A percentile compares a stretch with the other conserved stretches of the same genome.
Evolutionary conservation across 164 flowering plant genomes (phyloP).

Genomic region (Houttuynia cordata): DNA sequence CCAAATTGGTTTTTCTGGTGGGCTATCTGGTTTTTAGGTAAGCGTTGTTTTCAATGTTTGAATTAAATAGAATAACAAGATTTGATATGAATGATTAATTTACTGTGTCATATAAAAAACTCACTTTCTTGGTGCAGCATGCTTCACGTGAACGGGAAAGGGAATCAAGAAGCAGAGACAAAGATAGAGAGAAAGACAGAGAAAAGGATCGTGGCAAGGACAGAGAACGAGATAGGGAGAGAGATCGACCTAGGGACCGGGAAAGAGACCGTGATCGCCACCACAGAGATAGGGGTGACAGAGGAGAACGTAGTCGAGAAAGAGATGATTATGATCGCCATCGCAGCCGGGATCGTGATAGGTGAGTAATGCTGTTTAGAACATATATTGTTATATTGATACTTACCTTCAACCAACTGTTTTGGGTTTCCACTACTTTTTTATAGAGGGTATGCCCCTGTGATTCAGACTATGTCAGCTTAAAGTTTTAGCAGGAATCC

Average conservation of each 20-base stretch:
- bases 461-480: too few relatives aligned
- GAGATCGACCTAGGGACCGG: conserved; percentile 24
- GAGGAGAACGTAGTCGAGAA: conserved; percentile 53
- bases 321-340: conserved; percentile 49
- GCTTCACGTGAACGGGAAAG: conserved; percentile 46
- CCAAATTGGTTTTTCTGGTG: too few relatives aligned
- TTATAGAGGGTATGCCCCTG: too few relatives aligned
- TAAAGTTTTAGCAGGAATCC: too few relatives aligned
- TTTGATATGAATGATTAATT: too few relatives aligned
- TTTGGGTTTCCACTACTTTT: too few relatives aligned
- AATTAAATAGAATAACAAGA: too few relatives aligned
- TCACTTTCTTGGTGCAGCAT: conserved; percentile 22
- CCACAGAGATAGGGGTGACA: conserved; percentile 48
- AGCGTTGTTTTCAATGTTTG: too few relatives aligned
- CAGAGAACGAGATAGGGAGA: conserved; percentile 22
- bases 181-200: conserved; percentile 34
- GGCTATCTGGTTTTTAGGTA: too few relatives aligned
- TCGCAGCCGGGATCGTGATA: conserved; percentile 53
- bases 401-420: neutral
- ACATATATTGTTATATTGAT: too few relatives aligned
- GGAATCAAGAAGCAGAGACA: conserved; percentile 20
- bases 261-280: conserved; percentile 30
- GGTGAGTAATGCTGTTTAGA: conserved; percentile 20
- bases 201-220: conserved; percentile 41
- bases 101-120: too few relatives aligned